Percentiles rank a stretch among this genome's conserved stretches.
These are phyloP conservation scores for Straminergon stramineum DNA, from an alignment of 225 moss, liverwort and hornwort species.

Conservation along the genomic window DNA sequence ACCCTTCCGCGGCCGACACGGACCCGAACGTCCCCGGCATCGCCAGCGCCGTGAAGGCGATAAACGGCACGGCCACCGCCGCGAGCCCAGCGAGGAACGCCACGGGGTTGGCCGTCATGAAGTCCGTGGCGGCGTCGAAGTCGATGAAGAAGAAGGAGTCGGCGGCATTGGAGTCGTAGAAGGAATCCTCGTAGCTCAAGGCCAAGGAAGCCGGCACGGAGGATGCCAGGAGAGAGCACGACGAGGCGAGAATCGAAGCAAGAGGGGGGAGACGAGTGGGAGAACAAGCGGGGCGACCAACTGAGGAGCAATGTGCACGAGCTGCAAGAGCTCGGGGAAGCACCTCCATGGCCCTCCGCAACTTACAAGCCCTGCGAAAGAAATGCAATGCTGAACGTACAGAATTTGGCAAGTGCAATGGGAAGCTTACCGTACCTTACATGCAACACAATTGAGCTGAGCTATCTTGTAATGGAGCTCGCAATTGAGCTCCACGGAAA, in stretches of 20 bases:
- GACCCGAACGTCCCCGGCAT: conserved; percentile 38
- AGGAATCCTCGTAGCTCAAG: conserved; percentile 7
- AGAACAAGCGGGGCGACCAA: background rate
- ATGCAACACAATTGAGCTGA: background rate
- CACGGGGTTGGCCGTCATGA: conserved; percentile 47
- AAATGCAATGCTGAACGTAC: background rate
- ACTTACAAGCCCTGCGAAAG: background rate
- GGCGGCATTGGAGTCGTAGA: background rate
- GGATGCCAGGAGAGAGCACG: background rate
- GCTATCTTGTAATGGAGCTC: background rate
- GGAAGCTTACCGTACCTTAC: background rate
- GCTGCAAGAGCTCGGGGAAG: conserved; percentile 4
- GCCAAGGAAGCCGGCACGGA: conserved; percentile 6
- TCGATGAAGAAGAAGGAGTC: conserved; percentile 5
- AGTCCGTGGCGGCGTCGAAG: conserved; percentile 30
- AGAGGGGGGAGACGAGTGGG: background rate
- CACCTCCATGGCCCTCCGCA: conserved; percentile 14
- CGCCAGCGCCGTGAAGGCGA: conserved; percentile 31
- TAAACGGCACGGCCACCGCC: conserved; percentile 39
- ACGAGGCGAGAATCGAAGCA: background rate
- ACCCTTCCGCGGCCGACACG: conserved; percentile 49
- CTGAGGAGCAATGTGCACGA: background rate
- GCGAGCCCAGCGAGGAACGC: conserved; percentile 48
- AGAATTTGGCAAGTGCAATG: background rate
- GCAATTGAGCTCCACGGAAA: background rate